Evolutionary conservation across 176 grass and related monocot genomes (phyloP), one percentile per base, ranked within the genome.

Genomic region (Triticum turgidum): DNA sequence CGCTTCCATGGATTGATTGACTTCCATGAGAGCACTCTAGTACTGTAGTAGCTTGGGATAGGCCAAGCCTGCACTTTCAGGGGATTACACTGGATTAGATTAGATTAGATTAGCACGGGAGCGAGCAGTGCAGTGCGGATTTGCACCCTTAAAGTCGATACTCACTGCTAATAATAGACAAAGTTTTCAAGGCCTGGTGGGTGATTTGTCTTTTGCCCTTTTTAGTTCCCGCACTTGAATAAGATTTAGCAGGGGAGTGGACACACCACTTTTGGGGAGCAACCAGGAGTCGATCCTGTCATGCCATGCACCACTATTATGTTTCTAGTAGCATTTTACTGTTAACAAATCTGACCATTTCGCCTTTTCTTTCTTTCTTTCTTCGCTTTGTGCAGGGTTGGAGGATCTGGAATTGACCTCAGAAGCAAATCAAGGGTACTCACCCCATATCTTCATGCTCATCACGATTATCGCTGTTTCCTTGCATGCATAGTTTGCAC

Each of bases 401-500:
- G 97, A 90, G 97, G 97, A 86, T 87, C 90, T 77, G 97, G 97
- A 79, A 94, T 99, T 20, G 97, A 99, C 82, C 62, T 99, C 76
- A 82, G 97, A 93, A 99, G 97, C 97, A 99, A 99, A 93, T 93
- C 97, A 82, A 91, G 94, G 94, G 94, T 99, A 86, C 72, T 80
- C 4, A 41, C 30, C 42, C 38, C 14, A 74, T 5, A 67, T 81
- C 30, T 44, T 13, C 18, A 45, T 73, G 52, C 0, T 11, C 32
- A 15, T 34, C 56, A 20, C 21, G 62, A 20, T 22, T 64, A 13
- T 76, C n/a, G 42, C 13, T n/a, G 6, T 47, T 9, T 74, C 79
- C 20, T 72, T 45, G 24, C 61, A 11, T 63, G 9, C 10, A 64
- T 17, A 74, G 8, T 34, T 34, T 51, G 3, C 9, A 41, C 39